Evolutionary conservation across 805 yeast species (phyloP).

Genomic region (Saccharomycopsis oosterbeekiorum): DNA sequence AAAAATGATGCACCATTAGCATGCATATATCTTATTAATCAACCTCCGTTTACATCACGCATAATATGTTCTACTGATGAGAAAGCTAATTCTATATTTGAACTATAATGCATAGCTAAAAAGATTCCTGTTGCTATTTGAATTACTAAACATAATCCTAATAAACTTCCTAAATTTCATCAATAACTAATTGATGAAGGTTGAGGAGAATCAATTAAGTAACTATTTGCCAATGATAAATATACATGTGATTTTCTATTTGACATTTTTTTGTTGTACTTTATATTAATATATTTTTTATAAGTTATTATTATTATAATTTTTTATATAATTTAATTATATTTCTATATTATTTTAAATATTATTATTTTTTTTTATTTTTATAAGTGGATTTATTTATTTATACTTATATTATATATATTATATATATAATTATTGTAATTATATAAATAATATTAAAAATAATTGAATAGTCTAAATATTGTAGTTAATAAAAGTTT

Average conservation of each 20-base stretch:
- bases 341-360: constrained; percentile 8
- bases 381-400: constrained; percentile 11
- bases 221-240: constrained; percentile 9
- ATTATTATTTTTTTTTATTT: constrained; percentile 1
- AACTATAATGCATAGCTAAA: constrained; percentile 7
- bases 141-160: constrained; percentile 7
- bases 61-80: constrained; percentile 15
- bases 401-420: neutral
- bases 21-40: constrained; percentile 15
- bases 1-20: constrained; percentile 17
- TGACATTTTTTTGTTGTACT: constrained; percentile 3
- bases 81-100: constrained; percentile 13
- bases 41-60: constrained; percentile 17
- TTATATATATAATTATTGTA: neutral
- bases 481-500: neutral
- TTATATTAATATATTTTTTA: neutral
- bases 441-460: no score
- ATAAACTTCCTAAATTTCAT: constrained; percentile 8
- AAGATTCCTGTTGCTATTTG: constrained; percentile 7
- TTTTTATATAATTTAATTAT: constrained; percentile 3
- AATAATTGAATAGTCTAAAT: neutral
- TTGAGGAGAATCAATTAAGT: constrained; percentile 7
- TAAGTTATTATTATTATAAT: constrained; percentile 3
- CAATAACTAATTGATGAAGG: constrained; percentile 6
- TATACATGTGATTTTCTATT: constrained; percentile 8